Conservation (phyloP, 2,329 filamentous ascomycete species). For the Xylaria sp. region DNA sequence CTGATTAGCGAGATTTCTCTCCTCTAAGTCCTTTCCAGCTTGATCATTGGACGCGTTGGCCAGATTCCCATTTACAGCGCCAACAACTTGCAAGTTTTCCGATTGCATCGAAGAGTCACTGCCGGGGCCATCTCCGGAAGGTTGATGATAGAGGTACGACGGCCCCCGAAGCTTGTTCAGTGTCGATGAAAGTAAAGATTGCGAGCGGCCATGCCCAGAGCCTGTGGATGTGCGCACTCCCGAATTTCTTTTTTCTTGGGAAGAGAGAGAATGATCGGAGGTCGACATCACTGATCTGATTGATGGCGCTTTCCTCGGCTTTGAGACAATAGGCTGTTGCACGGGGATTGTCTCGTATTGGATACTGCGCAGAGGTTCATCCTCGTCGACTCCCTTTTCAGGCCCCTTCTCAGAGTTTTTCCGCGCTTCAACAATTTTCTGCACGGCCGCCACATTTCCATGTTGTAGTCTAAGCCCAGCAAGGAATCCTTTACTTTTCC, state of each 20-base stretch:
- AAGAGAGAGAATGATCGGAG: conserved; percentile 48
- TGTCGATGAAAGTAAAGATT: conserved; percentile 49
- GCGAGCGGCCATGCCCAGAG: conserved; percentile 47
- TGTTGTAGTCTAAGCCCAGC: conserved; percentile 46
- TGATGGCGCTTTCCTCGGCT: conserved; percentile 46
- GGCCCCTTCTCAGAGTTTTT: conserved; percentile 39
- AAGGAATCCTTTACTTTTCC: conserved; percentile 48
- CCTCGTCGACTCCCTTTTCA: conserved; percentile 39
- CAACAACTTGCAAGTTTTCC: conserved; percentile 37
- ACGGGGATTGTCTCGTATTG: conserved; percentile 36
- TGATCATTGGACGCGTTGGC: conserved; percentile 2
- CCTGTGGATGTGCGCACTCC: conserved; percentile 40
- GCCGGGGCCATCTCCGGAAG: conserved; percentile 35
- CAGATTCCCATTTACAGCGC: conserved; percentile 7
- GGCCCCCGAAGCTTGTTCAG: conserved; percentile 48
- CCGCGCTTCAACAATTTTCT: conserved; percentile 44
- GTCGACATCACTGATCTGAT: conserved; percentile 45
- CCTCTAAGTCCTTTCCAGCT: conserved; percentile 23
- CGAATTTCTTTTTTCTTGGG: conserved; percentile 44
- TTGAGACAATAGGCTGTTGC: conserved; percentile 39
- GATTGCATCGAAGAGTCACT: conserved; percentile 34
- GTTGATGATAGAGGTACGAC: conserved; percentile 49
- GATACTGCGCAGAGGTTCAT: conserved; percentile 30
- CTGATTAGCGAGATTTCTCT: conserved; percentile 28
- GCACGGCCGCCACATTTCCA: conserved; percentile 44